Evolutionary conservation across 805 yeast genomes (phyloP).

Genomic region (Clavispora fructus): DNA sequence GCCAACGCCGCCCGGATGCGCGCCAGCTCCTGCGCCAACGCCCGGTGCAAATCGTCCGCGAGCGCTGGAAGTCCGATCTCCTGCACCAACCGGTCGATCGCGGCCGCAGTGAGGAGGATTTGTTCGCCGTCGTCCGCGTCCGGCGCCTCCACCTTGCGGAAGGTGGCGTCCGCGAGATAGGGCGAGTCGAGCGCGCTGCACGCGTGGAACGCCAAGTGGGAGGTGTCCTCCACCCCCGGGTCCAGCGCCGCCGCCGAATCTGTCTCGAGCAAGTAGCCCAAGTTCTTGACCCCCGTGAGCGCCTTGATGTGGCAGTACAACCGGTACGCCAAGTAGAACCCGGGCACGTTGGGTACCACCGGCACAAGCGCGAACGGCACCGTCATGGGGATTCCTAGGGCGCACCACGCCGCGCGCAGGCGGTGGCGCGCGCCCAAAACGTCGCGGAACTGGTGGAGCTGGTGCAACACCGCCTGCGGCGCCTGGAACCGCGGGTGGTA

Average conservation of each 20-base stretch:
- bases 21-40: constrained; percentile 49
- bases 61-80: constrained; percentile 42
- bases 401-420: constrained; percentile 49
- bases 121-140: constrained; percentile 22
- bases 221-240: constrained; percentile 5
- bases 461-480: constrained; percentile 27
- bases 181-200: constrained; percentile 13
- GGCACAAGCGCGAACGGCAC: constrained; percentile 80
- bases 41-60: constrained; percentile 42
- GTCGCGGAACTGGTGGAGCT: constrained; percentile 39
- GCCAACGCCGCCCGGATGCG: constrained; percentile 15
- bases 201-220: constrained; percentile 12
- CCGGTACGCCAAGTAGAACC: constrained; percentile 77
- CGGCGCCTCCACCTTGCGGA: background rate
- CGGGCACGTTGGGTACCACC: constrained; percentile 87
- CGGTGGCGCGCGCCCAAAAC: constrained; percentile 48
- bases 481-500: constrained; percentile 34
- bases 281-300: constrained; percentile 63
- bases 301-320: constrained; percentile 84
- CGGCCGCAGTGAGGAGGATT: constrained; percentile 40
- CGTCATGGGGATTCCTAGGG: constrained; percentile 66
- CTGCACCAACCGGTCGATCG: constrained; percentile 41
- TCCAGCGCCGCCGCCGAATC: constrained; percentile 12
- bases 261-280: constrained; percentile 47
- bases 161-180: constrained; percentile 3